Evolutionary conservation across 2,329 filamentous ascomycete species (phyloP), one percentile per base, ranked within the genome.

Genomic region (Microdochium paspali): DNA sequence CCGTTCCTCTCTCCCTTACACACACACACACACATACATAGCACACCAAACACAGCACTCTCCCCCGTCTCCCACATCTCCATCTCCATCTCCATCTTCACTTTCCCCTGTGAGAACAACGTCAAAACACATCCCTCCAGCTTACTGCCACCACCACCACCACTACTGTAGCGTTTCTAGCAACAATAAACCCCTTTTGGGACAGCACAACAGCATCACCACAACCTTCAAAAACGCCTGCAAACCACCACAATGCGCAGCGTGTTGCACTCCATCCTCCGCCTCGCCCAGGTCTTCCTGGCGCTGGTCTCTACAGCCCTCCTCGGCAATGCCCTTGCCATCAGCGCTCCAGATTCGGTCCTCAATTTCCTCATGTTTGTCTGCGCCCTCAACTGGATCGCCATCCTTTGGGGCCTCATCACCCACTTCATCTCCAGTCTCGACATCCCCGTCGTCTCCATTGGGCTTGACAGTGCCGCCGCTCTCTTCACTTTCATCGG

Each of bases 331-430:
- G 72, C 79, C 57, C 77, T 80, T 50, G 72, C 73, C 45, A 64
- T 50, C 57, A 77, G 77, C 59, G 57, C 66, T 46, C 70, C 69
- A 50, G 59, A 62, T 50, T 65, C 72, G n/a, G 68, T 75, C 53
- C 61, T 81, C 63, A 80, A 80, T 67, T 81, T 78, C 61, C 72
- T 78, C 64, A 84, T 90, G 70, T 90, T 90, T 63, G 79, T 84
- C 53, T 72, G 78, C 30, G 76, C 77, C 1, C 71, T 87, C 52
- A 75, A 76, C 39, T 85, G 85, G 81, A 58, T 89, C 26, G 75
- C 77, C 42, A 66, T 80, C 32, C 62, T 90, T 45, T 82, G 78
- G 62, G 82, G 85, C 48, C 66, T 86, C 3, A 72, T 70, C 6
- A 71, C 76, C 3, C 64, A 72, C 24, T 67, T 85, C 57, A 65